Conservation (phyloP, 2,329 filamentous ascomycete genomes). For the Lasiodiplodia hormozganensis region DNA sequence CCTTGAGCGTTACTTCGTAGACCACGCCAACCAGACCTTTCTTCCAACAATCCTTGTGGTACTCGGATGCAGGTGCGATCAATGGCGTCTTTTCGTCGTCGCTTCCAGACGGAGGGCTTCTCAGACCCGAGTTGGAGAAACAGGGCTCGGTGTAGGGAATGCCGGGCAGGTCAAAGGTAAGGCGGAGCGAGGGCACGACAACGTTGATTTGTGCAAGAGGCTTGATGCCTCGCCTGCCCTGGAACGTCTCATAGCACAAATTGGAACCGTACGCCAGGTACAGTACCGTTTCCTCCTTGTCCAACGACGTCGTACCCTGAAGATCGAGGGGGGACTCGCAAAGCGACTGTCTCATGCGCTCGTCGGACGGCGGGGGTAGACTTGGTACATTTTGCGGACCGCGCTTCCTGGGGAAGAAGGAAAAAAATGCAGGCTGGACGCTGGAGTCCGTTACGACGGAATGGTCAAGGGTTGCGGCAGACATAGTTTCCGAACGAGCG, state of each 20-base stretch:
- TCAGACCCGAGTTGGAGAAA: conserved; percentile 80
- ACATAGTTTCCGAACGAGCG: background rate
- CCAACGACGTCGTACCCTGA: background rate
- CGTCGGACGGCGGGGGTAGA: background rate
- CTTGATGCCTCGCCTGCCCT: conserved; percentile 76
- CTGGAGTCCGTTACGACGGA: background rate
- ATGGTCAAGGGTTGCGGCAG: background rate
- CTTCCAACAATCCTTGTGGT: conserved; percentile 70
- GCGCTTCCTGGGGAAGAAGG: background rate
- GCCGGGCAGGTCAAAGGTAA: conserved; percentile 87
- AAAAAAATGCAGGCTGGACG: background rate
- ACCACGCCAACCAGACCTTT: conserved; percentile 91
- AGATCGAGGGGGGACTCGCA: conserved; percentile 11
- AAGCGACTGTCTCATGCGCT: background rate
- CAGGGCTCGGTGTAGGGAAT: conserved; percentile 89
- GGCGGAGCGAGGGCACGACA: conserved; percentile 74
- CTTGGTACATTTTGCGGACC: background rate
- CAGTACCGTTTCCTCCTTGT: conserved; percentile 40
- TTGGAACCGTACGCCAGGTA: conserved; percentile 86
- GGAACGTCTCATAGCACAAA: conserved; percentile 79
- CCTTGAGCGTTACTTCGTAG: conserved; percentile 85
- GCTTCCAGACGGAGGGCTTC: conserved; percentile 51
- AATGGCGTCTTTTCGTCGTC: conserved; percentile 40
- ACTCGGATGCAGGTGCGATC: conserved; percentile 36
- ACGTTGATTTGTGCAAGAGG: conserved; percentile 85